These are phyloP conservation scores for Parascedosporium putredinis DNA, from an alignment of 2,329 filamentous ascomycete genomes.

Conservation along the genomic window DNA sequence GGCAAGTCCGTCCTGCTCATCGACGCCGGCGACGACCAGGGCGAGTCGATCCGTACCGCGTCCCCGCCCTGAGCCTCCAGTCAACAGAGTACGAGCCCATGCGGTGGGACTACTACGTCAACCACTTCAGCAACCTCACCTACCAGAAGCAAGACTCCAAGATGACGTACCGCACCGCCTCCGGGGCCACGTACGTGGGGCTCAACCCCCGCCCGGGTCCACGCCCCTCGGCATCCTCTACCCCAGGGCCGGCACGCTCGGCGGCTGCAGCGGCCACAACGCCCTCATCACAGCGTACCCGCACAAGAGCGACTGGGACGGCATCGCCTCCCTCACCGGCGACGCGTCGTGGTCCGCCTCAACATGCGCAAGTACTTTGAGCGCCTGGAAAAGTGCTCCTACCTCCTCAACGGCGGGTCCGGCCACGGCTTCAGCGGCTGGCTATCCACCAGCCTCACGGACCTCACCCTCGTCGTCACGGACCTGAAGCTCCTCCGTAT, in stretches of 20 bases:
- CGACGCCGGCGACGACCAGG: conserved; percentile 49
- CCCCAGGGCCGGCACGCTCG: conserved; percentile 44
- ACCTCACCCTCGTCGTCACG: conserved; percentile 36
- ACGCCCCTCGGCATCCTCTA: conserved; percentile 44
- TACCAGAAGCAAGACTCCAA: conserved; percentile 46
- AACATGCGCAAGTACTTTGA: conserved; percentile 49
- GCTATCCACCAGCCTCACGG: conserved; percentile 39
- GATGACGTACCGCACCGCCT: conserved; percentile 42
- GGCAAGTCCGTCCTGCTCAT: conserved; percentile 51
- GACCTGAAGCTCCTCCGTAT: conserved; percentile 44
- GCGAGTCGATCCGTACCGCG: conserved; percentile 18
- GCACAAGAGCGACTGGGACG: conserved; percentile 40
- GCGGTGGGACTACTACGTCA: conserved; percentile 13
- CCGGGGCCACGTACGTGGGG: conserved; percentile 42
- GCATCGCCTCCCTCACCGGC: conserved; percentile 42
- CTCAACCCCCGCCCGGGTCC: conserved; percentile 41
- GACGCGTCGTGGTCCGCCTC: conserved; percentile 41
- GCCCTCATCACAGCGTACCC: conserved; percentile 43
- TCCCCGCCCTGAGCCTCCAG: conserved; percentile 15
- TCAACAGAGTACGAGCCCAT: conserved; percentile 14
- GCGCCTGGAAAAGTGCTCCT: conserved; percentile 41
- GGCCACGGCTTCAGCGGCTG: conserved; percentile 51
- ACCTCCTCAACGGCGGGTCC: conserved; percentile 27
- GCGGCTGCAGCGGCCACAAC: conserved; percentile 47
- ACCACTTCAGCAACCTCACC: conserved; percentile 13